Evolutionary conservation across 192 early-diverging fungal genomes (phyloP).

Genomic region (Umbelopsis vinacea): DNA sequence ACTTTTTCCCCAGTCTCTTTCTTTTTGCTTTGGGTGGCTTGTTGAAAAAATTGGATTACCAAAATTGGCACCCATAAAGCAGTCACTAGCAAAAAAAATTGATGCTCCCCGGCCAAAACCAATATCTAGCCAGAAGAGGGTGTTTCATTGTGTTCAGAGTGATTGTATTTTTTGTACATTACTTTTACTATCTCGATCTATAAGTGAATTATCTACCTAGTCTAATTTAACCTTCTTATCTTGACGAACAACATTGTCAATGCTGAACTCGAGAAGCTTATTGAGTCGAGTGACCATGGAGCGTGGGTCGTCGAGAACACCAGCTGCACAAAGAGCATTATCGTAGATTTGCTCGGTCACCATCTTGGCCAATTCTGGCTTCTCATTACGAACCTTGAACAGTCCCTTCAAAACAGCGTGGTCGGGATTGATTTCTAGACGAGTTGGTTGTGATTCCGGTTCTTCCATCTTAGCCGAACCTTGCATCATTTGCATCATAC

Average conservation of each 20-base stretch:
- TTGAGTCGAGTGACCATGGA: constrained; percentile 80
- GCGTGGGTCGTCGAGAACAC: constrained; percentile 77
- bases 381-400: constrained; percentile 55
- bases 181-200: no score
- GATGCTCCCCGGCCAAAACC: no score
- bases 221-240: constrained; percentile 38
- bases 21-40: constrained; percentile 22
- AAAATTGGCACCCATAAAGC: background rate
- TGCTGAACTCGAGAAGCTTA: constrained; percentile 50
- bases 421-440: constrained; percentile 74
- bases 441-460: constrained; percentile 64
- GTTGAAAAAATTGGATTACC: constrained; percentile 6
- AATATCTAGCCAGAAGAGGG: no score
- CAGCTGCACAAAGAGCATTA: constrained; percentile 79
- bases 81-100: background rate
- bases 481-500: constrained; percentile 68
- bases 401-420: constrained; percentile 74
- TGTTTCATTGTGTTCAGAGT: no score
- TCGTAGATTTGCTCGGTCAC: constrained; percentile 73
- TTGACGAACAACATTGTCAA: constrained; percentile 32
- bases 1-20: constrained; percentile 1
- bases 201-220: background rate
- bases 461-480: constrained; percentile 56
- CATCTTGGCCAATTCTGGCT: constrained; percentile 69
- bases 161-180: background rate